Conservation (phyloP, 257 asterid genomes). For the Lavandula angustifolia region DNA sequence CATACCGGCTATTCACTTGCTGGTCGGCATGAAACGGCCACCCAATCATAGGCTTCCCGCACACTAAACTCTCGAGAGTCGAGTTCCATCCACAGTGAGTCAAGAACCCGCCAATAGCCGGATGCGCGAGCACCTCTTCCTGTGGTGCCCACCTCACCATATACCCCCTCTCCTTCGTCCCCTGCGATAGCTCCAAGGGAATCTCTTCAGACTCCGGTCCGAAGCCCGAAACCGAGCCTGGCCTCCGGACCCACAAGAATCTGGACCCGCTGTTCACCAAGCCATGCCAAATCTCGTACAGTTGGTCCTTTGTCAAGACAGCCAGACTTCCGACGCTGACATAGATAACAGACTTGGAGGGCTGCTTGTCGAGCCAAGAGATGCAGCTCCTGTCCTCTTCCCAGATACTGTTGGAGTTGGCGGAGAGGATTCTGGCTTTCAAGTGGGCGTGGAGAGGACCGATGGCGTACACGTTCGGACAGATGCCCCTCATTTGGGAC, state of each 20-base stretch:
- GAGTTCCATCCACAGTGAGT: slow-evolving; percentile 60
- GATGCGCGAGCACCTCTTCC: slow-evolving; percentile 44
- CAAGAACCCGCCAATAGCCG: slow-evolving; percentile 44
- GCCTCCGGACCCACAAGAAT: slow-evolving; percentile 63
- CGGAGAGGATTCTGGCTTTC: slow-evolving; percentile 25
- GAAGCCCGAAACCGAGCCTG: slow-evolving; percentile 41
- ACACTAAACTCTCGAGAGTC: slow-evolving; percentile 41
- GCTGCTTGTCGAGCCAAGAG: slow-evolving; percentile 59
- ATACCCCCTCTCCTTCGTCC: slow-evolving; percentile 41
- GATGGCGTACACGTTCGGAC: slow-evolving; percentile 52
- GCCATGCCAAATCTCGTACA: slow-evolving; percentile 64
- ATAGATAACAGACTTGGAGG: slow-evolving; percentile 48
- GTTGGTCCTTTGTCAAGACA: slow-evolving; percentile 38
- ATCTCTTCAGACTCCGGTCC: slow-evolving; percentile 12
- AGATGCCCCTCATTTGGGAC: slow-evolving; percentile 36
- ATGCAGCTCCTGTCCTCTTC: slow-evolving; percentile 55
- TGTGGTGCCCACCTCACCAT: slow-evolving; percentile 56
- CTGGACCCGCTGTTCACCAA: slow-evolving; percentile 60
- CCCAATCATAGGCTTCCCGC: slow-evolving; percentile 49
- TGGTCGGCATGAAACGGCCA: slow-evolving; percentile 57
- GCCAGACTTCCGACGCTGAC: slow-evolving; percentile 71
- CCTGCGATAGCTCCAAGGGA: slow-evolving; percentile 33
- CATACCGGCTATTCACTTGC: slow-evolving; percentile 50
- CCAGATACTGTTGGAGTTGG: slow-evolving; percentile 45
- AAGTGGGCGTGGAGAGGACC: slow-evolving; percentile 73